Conservation (phyloP, 495 filamentous ascomycete species). For the Aspergillus bridgeri region DNA sequence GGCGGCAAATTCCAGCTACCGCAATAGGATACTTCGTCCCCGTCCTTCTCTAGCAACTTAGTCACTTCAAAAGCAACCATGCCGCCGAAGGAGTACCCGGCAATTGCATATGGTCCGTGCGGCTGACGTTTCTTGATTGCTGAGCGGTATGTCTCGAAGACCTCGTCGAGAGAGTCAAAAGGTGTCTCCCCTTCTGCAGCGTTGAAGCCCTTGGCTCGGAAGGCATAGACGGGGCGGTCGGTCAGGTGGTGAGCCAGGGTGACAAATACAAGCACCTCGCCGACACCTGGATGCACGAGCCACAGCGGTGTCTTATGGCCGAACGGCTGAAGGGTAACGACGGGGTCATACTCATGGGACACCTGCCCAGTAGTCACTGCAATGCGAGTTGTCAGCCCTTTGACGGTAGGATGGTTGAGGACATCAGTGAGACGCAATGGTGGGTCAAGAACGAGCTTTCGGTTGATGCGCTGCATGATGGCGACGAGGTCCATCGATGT, state of each 20-base stretch:
- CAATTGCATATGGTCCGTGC: constrained; percentile 52
- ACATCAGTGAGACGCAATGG: constrained; percentile 9
- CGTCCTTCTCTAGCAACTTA: constrained; percentile 41
- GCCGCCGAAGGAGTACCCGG: constrained; percentile 52
- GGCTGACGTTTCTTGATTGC: constrained; percentile 48
- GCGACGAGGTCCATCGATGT: not conserved
- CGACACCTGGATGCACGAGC: constrained; percentile 56
- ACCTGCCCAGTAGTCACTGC: constrained; percentile 19
- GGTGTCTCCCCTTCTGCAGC: constrained; percentile 20
- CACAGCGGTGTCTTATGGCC: constrained; percentile 48
- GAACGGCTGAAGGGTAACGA: constrained; percentile 39
- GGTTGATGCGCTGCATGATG: not conserved
- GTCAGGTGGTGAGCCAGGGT: constrained; percentile 40
- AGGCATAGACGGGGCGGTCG: constrained; percentile 52
- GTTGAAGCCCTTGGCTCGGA: constrained; percentile 53
- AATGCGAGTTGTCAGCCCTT: constrained; percentile 16
- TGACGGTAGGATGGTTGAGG: constrained; percentile 36
- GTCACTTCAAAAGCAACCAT: constrained; percentile 54
- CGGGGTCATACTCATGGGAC: constrained; percentile 41
- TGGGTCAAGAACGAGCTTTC: not conserved
- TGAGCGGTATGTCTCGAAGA: constrained; percentile 35
- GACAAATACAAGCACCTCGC: constrained; percentile 56
- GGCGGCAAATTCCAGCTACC: constrained; percentile 42
- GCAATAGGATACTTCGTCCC: constrained; percentile 26
- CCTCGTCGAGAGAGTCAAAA: constrained; percentile 35